Evolutionary conservation across 768 basidiomycete genomes (phyloP), one percentile per base, ranked within the genome.

Genomic region (Lactarius evosmus): DNA sequence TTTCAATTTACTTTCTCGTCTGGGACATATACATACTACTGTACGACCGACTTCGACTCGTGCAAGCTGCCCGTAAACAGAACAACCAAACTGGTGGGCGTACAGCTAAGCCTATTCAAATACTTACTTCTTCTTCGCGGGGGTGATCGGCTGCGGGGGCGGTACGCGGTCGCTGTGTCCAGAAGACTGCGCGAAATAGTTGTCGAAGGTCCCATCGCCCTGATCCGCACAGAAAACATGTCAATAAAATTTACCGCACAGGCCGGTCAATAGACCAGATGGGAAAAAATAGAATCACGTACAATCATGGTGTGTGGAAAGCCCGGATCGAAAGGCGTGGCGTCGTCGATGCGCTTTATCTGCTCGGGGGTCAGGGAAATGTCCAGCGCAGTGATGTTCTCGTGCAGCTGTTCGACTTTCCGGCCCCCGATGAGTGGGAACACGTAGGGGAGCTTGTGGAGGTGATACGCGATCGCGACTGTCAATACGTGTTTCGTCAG

Each of bases 381-480:
- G 8, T 76, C 74, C 0, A 82, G 68, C 4, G 82, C 80, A 59
- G 78, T 75, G 14, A 82, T 54, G 61, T 83, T 83, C 30, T 75
- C 75, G 29, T 73, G 33, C 17, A 83, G 67, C 22, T 83, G 78
- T 58, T 79, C 79, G 36, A 80, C 70, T 63, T 80, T 83, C 19
- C 79, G 72, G 0, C 79, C 78, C 2, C 80, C 80, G 19, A 82
- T 70, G 63, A 82, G 73, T 0, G 79, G 80, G 72, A 82, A 81
- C 0, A 80, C 78, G 56, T 74, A 80, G 0, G 78, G 76, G 1
- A 77, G 72, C 67, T 82, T 83, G 16, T 81, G 77, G 70, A 83
- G 71, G 14, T 83, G 73, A 55, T 82, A 82, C 17, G 80, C 79
- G 52, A 83, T 78, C 4, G 79, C 79, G 3, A 81, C 79, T 77